phyloP scores from a whole-genome alignment of 2,329 filamentous ascomycete genomes.

The Aspergillus texensis region DNA sequence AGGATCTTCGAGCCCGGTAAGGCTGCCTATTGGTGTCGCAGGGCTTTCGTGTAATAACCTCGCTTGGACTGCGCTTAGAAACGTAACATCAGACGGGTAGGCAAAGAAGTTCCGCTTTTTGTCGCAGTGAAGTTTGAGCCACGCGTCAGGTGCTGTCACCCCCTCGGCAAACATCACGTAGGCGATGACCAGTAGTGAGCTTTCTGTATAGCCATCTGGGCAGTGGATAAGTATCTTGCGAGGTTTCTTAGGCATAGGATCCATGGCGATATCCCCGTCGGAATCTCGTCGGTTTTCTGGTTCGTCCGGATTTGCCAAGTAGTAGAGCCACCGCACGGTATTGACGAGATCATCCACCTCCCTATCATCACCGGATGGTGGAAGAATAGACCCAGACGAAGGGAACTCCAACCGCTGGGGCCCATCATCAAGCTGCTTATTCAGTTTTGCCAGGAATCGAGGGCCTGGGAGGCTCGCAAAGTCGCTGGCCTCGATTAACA shows the following conservation, averaged over 20 bases:
- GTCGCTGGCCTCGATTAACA: constrained; percentile 88
- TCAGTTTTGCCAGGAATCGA: constrained; percentile 64
- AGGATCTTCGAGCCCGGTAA: constrained; percentile 55
- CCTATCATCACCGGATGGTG: constrained; percentile 77
- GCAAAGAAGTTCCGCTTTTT: constrained; percentile 93
- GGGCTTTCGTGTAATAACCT: constrained; percentile 65
- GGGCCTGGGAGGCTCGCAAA: constrained; percentile 74
- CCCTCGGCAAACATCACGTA: constrained; percentile 94
- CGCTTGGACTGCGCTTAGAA: constrained; percentile 75
- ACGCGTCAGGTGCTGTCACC: constrained; percentile 77
- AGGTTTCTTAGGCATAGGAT: constrained; percentile 43
- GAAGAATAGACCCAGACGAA: constrained; percentile 88
- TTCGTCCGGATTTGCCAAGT: constrained; percentile 68
- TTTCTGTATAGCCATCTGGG: constrained; percentile 94
- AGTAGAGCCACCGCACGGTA: constrained; percentile 87
- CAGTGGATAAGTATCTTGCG: constrained; percentile 87
- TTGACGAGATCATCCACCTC: constrained; percentile 85
- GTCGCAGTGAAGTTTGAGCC: constrained; percentile 79
- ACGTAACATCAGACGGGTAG: constrained; percentile 83
- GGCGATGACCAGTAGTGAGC: constrained; percentile 81
- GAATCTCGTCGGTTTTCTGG: constrained; percentile 46
- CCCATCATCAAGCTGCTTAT: constrained; percentile 56
- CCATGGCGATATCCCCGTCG: constrained; percentile 62
- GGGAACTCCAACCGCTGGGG: constrained; percentile 76
- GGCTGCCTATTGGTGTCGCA: constrained; percentile 26